Conservation (phyloP, 345 rosid species). For the Angophora floribunda region DNA sequence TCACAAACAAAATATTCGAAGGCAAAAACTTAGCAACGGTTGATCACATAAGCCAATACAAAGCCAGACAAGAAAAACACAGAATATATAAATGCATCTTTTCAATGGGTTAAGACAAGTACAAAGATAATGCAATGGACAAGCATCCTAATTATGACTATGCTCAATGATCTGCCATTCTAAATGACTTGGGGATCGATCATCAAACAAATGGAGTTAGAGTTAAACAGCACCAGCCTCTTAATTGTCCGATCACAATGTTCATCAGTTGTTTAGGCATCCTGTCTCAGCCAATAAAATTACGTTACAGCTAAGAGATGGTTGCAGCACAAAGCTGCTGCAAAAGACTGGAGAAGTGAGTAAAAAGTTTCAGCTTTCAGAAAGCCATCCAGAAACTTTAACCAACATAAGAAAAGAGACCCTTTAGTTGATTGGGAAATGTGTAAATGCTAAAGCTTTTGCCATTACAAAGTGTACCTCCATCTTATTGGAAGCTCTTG, state of each 20-base stretch:
- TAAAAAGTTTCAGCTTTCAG: background rate
- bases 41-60: background rate
- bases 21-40: background rate
- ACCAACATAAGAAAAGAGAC: background rate
- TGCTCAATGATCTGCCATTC: background rate
- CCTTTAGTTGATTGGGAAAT: background rate
- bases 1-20: slow-evolving; percentile 11
- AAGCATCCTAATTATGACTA: background rate
- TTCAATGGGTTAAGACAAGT: background rate
- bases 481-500: background rate
- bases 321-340: background rate
- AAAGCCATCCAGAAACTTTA: background rate
- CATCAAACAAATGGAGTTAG: background rate
- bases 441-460: background rate
- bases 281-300: background rate
- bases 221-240: background rate
- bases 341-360: background rate
- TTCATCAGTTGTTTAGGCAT: background rate
- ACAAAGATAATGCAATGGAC: background rate
- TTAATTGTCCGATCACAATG: background rate
- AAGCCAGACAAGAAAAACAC: background rate
- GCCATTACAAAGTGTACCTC: background rate
- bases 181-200: background rate
- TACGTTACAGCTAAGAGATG: background rate
- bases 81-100: background rate